These are phyloP conservation scores for Globisporangium spiculum DNA, from an alignment of 352 stramenopile species.

Conservation along the genomic window DNA sequence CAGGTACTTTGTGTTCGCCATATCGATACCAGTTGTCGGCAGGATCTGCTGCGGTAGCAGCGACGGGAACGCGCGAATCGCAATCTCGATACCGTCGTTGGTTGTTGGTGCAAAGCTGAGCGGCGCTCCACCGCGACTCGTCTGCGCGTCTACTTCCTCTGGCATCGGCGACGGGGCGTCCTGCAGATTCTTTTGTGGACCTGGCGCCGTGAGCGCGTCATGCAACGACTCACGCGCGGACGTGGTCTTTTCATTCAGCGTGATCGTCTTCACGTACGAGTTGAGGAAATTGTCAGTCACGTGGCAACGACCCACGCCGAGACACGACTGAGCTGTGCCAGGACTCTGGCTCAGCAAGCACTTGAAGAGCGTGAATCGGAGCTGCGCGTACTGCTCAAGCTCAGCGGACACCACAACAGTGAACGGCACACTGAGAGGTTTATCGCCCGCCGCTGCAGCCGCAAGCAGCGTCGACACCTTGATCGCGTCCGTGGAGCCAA, in stretches of 20 bases:
- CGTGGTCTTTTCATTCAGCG: constrained; percentile 41
- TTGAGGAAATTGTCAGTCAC: constrained; percentile 53
- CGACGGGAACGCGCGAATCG: constrained; percentile 55
- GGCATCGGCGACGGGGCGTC: not conserved
- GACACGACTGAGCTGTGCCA: constrained; percentile 35
- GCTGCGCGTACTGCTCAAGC: constrained; percentile 55
- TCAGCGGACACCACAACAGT: constrained; percentile 52
- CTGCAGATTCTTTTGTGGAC: constrained; percentile 14
- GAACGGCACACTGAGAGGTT: constrained; percentile 47
- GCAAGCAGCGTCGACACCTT: constrained; percentile 48
- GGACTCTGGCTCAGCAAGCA: constrained; percentile 42
- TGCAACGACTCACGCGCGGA: constrained; percentile 33
- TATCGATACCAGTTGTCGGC: constrained; percentile 60
- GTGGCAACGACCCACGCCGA: constrained; percentile 52
- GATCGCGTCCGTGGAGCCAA: constrained; percentile 60
- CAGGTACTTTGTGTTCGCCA: constrained; percentile 75
- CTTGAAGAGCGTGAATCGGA: constrained; percentile 67
- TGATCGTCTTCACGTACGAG: constrained; percentile 38
- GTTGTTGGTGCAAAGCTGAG: constrained; percentile 9
- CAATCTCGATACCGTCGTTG: constrained; percentile 34
- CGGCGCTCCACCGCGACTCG: constrained; percentile 14
- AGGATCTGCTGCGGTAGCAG: constrained; percentile 47
- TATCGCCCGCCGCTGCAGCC: constrained; percentile 19
- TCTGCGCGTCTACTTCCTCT: constrained; percentile 15
- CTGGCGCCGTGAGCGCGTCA: constrained; percentile 15